Evolutionary conservation across 768 basidiomycete species (phyloP).

Genomic region (Termitomyces sp.): DNA sequence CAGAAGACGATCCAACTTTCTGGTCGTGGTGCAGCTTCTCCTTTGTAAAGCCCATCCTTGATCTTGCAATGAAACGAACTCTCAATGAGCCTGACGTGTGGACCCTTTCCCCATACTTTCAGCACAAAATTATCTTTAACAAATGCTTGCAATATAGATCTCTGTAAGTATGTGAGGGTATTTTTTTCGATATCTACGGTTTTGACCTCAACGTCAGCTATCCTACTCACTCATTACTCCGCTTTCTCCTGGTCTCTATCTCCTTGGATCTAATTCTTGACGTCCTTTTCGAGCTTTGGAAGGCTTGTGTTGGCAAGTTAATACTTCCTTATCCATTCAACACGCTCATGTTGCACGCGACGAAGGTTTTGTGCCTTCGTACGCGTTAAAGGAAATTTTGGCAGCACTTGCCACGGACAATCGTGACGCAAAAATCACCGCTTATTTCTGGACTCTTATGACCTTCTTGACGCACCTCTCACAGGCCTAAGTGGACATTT

Average conservation of each 20-base stretch:
- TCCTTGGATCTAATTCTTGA: slow-evolving; percentile 67
- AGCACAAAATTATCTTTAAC: slow-evolving; percentile 61
- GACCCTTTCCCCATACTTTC: slow-evolving; percentile 64
- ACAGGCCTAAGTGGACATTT: slow-evolving; percentile 63
- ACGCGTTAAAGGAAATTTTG: slow-evolving; percentile 60
- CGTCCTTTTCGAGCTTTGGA: slow-evolving; percentile 55
- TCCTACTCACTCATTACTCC: slow-evolving; percentile 53
- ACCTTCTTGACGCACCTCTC: slow-evolving; percentile 62
- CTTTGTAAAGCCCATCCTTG: slow-evolving; percentile 60
- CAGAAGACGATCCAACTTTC: slow-evolving; percentile 61
- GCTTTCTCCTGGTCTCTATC: slow-evolving; percentile 62
- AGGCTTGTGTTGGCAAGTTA: slow-evolving; percentile 44
- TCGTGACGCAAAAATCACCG: slow-evolving; percentile 35
- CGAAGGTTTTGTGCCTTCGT: slow-evolving; percentile 62
- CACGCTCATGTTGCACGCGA: neutral
- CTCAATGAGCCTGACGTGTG: slow-evolving; percentile 53
- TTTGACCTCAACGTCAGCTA: slow-evolving; percentile 28
- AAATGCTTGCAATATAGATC: slow-evolving; percentile 55
- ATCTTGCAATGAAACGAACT: slow-evolving; percentile 46
- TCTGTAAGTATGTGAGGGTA: slow-evolving; percentile 23
- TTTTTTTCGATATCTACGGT: neutral
- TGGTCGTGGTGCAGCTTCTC: slow-evolving; percentile 67
- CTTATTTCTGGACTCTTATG: slow-evolving; percentile 57
- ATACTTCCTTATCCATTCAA: neutral
- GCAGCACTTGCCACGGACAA: slow-evolving; percentile 41